Base-by-base conservation (phyloP, 371 early-diverging fungal species). In the Mucor indicus region DNA sequence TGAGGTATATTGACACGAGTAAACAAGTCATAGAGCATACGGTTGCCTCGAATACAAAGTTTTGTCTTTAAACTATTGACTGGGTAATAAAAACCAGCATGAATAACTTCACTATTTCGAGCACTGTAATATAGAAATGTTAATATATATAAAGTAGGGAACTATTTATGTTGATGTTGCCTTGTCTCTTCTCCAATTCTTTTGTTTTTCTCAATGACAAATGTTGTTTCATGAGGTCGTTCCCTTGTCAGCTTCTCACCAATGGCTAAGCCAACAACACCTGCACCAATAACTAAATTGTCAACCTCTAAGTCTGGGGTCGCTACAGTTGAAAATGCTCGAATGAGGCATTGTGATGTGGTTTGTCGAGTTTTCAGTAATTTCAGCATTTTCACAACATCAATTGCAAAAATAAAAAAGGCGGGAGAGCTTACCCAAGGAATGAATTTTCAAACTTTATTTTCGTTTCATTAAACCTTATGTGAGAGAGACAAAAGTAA, bases 81-180 rank as follows among this genome's bases (percentile, higher is more conserved):
- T 2, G 93, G 91, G 44, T 94, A 94, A 68, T 93, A 92, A 8
- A 94, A 70, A 0, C 95, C 95, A 7, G 90, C 93, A 56, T 94
- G 95, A 55, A 94, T 94, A 10, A 94, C 92, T 54, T 92, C 91
- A 52, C 91, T 91, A 73, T 94, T 94, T 16, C 95, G 71, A n/a
- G 94, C 85, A 57, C 90, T 86, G 8, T 3, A 12, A 27, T 23
- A 42, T 19, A 16, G 17, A 15, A 25, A 40, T 8, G 9, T 13
- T 22, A 13, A 23, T 13, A 39, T 23, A 39, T 22, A 20, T 33
- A 23, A 10, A 47, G 9, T n/a, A 41, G 45, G 27, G 5, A 37
- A n/a, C 13, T 29, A 9, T 9, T 13, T 21, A 33, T 32, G 35
- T 33, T 15, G 4, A 33, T 9, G n/a, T 22, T 64, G 75, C 85